Percentiles rank a stretch among this genome's conserved stretches.
These are phyloP conservation scores for Komagataea norvegica DNA, from an alignment of 1,139 yeast genomes.

Conservation along the genomic window DNA sequence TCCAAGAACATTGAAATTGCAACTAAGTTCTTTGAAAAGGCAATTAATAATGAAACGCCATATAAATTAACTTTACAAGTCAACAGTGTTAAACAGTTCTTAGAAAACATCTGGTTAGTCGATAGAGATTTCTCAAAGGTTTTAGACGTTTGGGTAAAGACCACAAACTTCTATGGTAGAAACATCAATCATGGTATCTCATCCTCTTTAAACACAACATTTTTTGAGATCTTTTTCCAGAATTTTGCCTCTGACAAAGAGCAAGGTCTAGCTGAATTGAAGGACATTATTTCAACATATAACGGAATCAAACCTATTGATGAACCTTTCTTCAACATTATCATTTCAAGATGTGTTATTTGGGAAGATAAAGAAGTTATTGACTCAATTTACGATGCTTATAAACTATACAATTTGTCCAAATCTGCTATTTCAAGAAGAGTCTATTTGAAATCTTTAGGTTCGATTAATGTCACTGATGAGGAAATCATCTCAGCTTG, in stretches of 20 bases:
- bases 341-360: conserved; percentile 59
- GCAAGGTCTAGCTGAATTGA: conserved; percentile 54
- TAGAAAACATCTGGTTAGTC: conserved; percentile 57
- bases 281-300: conserved; percentile 53
- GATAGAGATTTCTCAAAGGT: conserved; percentile 57
- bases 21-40: conserved; percentile 67
- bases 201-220: conserved; percentile 63
- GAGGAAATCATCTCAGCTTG: conserved; percentile 56
- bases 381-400: conserved; percentile 46
- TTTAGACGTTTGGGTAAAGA: conserved; percentile 58
- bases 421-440: conserved; percentile 73
- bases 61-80: conserved; percentile 70
- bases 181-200: conserved; percentile 61
- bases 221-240: conserved; percentile 64
- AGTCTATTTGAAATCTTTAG: conserved; percentile 70
- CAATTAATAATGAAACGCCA: conserved; percentile 63
- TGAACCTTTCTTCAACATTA: conserved; percentile 75
- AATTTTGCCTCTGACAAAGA: conserved; percentile 49
- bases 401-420: conserved; percentile 51
- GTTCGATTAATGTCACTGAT: conserved; percentile 52
- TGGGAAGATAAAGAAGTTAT: conserved; percentile 70
- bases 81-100: conserved; percentile 63
- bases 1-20: conserved; percentile 73
- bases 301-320: conserved; percentile 55
- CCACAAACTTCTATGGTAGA: conserved; percentile 53